Evolutionary conservation across 1,139 yeast genomes (phyloP).

Genomic region (Geotrichum fermentans): DNA sequence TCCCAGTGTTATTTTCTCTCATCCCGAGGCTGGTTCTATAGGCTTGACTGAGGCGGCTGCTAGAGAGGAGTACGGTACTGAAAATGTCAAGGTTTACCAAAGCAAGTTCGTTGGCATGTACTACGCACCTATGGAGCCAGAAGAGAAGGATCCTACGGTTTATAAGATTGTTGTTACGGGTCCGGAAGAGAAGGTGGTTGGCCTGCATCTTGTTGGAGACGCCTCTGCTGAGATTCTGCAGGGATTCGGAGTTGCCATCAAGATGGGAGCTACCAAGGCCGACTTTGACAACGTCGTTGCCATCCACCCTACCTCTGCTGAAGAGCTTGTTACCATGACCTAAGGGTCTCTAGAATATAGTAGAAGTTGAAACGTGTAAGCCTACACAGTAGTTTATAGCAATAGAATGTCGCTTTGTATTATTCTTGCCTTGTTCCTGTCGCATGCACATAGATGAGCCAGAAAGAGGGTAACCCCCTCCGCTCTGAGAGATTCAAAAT

Average conservation of each 20-base stretch:
- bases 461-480: conserved; percentile 15
- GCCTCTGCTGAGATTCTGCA: conserved; percentile 86
- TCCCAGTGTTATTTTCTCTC: conserved; percentile 91
- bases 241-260: conserved; percentile 96
- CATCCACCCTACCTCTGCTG: conserved; percentile 97
- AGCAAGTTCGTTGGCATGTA: conserved; percentile 88
- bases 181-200: conserved; percentile 85
- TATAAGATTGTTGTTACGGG: conserved; percentile 81
- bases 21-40: conserved; percentile 94
- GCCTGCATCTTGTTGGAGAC: conserved; percentile 90
- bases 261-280: conserved; percentile 89
- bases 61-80: conserved; percentile 68
- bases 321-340: conserved; percentile 86
- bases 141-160: conserved; percentile 78
- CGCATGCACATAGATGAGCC: too few species aligned
- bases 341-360: conserved; percentile 33
- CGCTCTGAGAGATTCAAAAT: background rate
- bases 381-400: too few species aligned
- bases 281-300: conserved; percentile 96
- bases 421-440: too few species aligned
- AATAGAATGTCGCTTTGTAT: too few species aligned
- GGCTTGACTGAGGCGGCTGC: conserved; percentile 83
- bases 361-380: too few species aligned
- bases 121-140: conserved; percentile 65
- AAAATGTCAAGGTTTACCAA: conserved; percentile 72